phyloP scores from a whole-genome alignment of 495 filamentous ascomycete species.

The Daldinia caldariorum region DNA sequence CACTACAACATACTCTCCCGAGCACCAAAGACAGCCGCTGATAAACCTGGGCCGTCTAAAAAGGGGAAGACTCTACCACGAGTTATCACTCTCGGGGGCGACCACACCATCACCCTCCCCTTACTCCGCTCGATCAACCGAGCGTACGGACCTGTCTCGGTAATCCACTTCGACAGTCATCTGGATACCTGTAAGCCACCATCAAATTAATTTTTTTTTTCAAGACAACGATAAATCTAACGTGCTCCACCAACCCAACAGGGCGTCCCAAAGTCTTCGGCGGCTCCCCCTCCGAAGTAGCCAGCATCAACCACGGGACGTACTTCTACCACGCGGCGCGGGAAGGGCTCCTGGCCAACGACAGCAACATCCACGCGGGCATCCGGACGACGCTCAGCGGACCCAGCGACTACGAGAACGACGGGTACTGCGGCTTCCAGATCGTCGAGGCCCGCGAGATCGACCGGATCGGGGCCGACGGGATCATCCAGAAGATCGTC shows the following conservation, averaged over 20 bases:
- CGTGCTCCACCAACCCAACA: conserved; percentile 50
- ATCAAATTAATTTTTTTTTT: conserved; percentile 70
- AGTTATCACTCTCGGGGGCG: conserved; percentile 82
- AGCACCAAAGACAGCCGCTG: conserved; percentile 58
- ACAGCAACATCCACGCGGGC: conserved; percentile 78
- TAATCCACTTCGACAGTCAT: conserved; percentile 87
- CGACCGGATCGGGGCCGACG: conserved; percentile 71
- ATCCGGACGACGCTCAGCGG: conserved; percentile 78
- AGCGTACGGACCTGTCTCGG: conserved; percentile 80
- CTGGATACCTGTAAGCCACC: conserved; percentile 80
- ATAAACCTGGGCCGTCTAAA: conserved; percentile 59
- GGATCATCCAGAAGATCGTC: conserved; percentile 70
- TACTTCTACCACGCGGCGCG: conserved; percentile 87
- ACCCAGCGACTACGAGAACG: conserved; percentile 75
- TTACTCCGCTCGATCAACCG: conserved; percentile 80
- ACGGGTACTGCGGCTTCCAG: conserved; percentile 73
- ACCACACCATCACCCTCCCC: conserved; percentile 84
- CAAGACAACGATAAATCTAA: conserved; percentile 46
- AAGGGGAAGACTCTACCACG: conserved; percentile 64
- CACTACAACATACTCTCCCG: conserved; percentile 63
- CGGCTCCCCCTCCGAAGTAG: conserved; percentile 67
- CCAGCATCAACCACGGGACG: conserved; percentile 80
- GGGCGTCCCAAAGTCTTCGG: conserved; percentile 70
- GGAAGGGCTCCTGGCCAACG: conserved; percentile 78
- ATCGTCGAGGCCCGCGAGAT: conserved; percentile 78